Evolutionary conservation across 192 early-diverging fungal genomes (phyloP), one percentile per base, ranked within the genome.

Genomic region (Coemansia aciculifera): DNA sequence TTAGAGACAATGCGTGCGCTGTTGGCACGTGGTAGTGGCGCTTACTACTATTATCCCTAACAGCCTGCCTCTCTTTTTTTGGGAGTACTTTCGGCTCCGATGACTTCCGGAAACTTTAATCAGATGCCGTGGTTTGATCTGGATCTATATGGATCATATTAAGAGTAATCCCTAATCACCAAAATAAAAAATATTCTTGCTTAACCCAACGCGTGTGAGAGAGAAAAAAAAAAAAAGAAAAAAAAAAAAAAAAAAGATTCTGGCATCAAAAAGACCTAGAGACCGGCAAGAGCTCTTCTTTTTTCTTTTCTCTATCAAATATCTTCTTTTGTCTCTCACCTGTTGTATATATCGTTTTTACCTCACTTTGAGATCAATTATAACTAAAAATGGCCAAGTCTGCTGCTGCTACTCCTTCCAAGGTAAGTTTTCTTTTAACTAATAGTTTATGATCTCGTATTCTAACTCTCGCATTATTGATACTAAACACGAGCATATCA

Each of bases 351-450:
- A 63, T 39, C 57, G 32, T 11, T 62, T 48, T 32, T 38, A 27
- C 23, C 36, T 9, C 40, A 29, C 15, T 29, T 54, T 54, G 54
- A 46, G 39, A 32, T 19, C 39, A 48, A 72, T 13, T 57, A 51
- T 39, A 40, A 59, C 62, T 57, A 63, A 74, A 42, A 68, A 63
- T 52, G 56, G 61, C 32, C 48, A 64, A 70, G 68, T 83, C 80
- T 51, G 71, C 67, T 23, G 52, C 67, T 44, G 48, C 59, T 59
- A 61, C 67, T 13, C 27, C 66, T 5, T 61, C 56, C 39, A 60
- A 60, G 59, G 8, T 62, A 52, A 24, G 44, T 11, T 17, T 15
- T 19, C 31, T 39, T 32, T 19, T 31, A 39, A 13, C 4, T 19
- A 23, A 9, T 65, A 15, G 27, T n/a, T 40, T 59, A 44, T 42